Base-by-base conservation (phyloP, 176 grass and related monocot genomes). In the Ampelocalamus luodianensis region DNA sequence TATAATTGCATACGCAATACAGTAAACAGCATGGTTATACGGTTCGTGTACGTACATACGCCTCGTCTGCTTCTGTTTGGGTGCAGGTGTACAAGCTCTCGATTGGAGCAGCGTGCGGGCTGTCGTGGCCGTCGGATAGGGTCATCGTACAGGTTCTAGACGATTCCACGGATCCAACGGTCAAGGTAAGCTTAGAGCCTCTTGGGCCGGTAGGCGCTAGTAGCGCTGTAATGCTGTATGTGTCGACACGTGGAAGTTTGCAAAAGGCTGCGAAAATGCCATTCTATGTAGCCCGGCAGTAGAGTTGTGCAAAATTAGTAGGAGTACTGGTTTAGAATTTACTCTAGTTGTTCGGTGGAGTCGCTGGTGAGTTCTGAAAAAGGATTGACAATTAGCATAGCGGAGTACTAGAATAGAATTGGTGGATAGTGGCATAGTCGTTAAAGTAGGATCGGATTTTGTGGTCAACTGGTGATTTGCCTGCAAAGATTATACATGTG, bases 71-170 rank as follows among this genome's bases (percentile, higher is more conserved):
- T 24, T 69, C 49, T 81, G 29, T 43, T 2, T 43, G 64, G 50
- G 26, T 20, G 56, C 77, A 99, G 96, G 96, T 99, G 64, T 99
- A 99, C 90, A 96, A 87, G 89, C 88, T 96, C 2, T 99, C 96
- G 3, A 99, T 99, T 40, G 91, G 88, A 18, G 93, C 96, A 10
- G 91, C 93, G 16, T 99, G 96, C 16, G 84, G 51, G 50, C 74
- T 99, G 36, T 86, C 88, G 4, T 99, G 96, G 96, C 96, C 96
- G 91, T 96, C 90, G 24, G 91, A 99, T 89, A 92, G 93, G 80
- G 62, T 98, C 55, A 85, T 95, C 23, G 76, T 98, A 14, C 96
- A 98, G 79, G 89, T 98, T 43, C 90, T 98, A 0, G 96, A 98
- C 58, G 96, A 98, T 63, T 98, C 96, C 58, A 98, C 93, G 1